Base-by-base conservation (phyloP, 2,329 filamentous ascomycete genomes). In the Aspergillus versicolor region DNA sequence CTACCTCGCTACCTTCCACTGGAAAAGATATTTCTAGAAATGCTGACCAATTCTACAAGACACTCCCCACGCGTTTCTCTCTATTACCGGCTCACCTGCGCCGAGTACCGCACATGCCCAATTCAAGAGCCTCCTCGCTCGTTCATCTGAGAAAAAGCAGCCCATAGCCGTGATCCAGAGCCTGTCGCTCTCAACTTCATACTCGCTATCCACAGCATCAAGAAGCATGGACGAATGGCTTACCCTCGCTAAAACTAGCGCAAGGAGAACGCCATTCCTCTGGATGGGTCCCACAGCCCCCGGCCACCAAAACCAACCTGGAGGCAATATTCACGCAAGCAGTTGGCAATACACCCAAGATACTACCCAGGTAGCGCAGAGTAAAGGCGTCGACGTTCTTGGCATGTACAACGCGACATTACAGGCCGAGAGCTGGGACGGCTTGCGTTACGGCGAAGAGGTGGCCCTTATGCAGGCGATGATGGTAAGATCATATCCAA, bases 401-500 rank as follows among this genome's bases (percentile, higher is more conserved):
- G 70, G 70, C 9, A 70, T 79, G 70, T 79, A 74, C 61, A 79
- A 79, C 64, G 63, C 75, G 50, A 79, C 76, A 0, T 57, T 77
- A 38, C 74, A 78, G 57, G 75, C 73, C 12, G 65, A 63, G 11
- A 75, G 70, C 52, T 70, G 61, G 63, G 74, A 77, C 63, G 76
- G 75, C 2, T 64, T 66, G 47, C 62, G 61, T 51, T 78, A 75
- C 62, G 75, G 72, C 3, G 70, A 73, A 57, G 72, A 69, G 52
- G 73, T 78, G 22, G 72, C 72, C 7, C 56, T 79, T 58, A 73
- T 77, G 38, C 72, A 78, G 62, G 76, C 74, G 42, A 75, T 76
- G 75, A 77, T 76, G 75, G 73, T 77, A 57, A 63, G 63, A 32
- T 24, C 21, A 13, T 52, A 45, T 53, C 51, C 32, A 52, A 17